Base-by-base conservation (phyloP, 2,329 filamentous ascomycete genomes). In the Aplosporella prunicola region DNA sequence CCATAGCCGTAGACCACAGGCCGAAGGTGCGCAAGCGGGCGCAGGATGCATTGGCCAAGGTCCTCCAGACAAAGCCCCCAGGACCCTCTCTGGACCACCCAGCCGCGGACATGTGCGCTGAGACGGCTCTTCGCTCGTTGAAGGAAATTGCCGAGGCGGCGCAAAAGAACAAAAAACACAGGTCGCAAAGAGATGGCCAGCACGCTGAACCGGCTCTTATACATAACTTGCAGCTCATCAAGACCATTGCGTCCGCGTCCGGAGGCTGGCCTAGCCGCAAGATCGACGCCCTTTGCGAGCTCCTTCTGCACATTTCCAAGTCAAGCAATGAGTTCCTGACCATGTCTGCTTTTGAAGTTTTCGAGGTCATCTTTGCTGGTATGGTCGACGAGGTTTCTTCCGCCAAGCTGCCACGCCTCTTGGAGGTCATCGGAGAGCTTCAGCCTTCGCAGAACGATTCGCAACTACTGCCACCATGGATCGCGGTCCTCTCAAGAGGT, bases 231-330 rank as follows among this genome's bases (percentile, higher is more conserved):
- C 89, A 98, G 53, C 68, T 98, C 39, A 81, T 94, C 46, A 95
- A 93, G 69, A 83, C 84, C 0, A 76, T 98, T 43, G 87, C 91
- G 1, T 72, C 75, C 3, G 86, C 85, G 5, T 89, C 86, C 41
- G 84, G 86, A 26, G 91, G 91, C 34, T 98, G 91, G 91, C 91
- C 91, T 1, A 94, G 82, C 66, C 86, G 82, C 66, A 94, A 93
- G 64, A 93, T 95, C 38, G 91, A 98, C 62, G 71, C 81, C 2
- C 67, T 98, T 22, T 95, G 88, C 59, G 88, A 96, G 60, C 66
- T 94, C 37, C 66, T 98, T 41, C 75, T 98, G 48, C 78, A 79
- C 47, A 93, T 96, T 44, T 89, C 89, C 20, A 80, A 80, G 53
- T 88, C 83, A 7, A 91, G 78, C 58, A 95, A 93, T 57, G 88